A percentile compares a stretch with the other conserved stretches of the same genome.
Conservation (phyloP, 2,329 filamentous ascomycete species). For the Septoria petroselini region DNA sequence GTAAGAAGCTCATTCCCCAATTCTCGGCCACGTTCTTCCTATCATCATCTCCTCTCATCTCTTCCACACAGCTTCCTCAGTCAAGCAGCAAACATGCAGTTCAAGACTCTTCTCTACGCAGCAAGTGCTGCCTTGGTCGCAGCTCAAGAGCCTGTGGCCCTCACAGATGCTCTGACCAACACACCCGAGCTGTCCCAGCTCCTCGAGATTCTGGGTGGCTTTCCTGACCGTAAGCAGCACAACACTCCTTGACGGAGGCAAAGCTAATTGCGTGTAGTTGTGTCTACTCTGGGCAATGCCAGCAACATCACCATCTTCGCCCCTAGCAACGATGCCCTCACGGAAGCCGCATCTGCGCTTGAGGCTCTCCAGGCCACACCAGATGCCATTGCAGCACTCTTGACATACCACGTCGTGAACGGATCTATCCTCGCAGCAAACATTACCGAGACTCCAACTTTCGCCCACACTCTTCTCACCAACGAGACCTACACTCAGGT, state of each 20-base stretch:
- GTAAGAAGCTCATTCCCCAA: conserved; percentile 4
- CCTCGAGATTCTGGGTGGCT: conserved; percentile 16
- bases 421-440: conserved; percentile 47
- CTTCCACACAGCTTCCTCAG: not conserved
- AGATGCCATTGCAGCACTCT: conserved; percentile 44
- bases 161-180: conserved; percentile 40
- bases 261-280: conserved; percentile 24
- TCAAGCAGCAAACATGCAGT: conserved; percentile 37
- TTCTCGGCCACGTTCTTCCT: not conserved
- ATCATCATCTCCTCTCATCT: not conserved
- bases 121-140: conserved; percentile 38
- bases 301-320: conserved; percentile 58
- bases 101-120: conserved; percentile 40
- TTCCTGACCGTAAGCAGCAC: conserved; percentile 18
- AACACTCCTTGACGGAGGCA: not conserved
- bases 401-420: conserved; percentile 59
- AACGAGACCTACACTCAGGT: conserved; percentile 56
- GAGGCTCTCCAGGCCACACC: conserved; percentile 38
- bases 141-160: conserved; percentile 34
- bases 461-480: conserved; percentile 51
- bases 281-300: conserved; percentile 35
- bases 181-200: conserved; percentile 21
- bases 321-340: conserved; percentile 53
- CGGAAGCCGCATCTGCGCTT: conserved; percentile 34
- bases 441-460: conserved; percentile 39